These are phyloP conservation scores for Vitis labrusca DNA, from an alignment of 164 flowering plant genomes.

Conservation along the genomic window DNA sequence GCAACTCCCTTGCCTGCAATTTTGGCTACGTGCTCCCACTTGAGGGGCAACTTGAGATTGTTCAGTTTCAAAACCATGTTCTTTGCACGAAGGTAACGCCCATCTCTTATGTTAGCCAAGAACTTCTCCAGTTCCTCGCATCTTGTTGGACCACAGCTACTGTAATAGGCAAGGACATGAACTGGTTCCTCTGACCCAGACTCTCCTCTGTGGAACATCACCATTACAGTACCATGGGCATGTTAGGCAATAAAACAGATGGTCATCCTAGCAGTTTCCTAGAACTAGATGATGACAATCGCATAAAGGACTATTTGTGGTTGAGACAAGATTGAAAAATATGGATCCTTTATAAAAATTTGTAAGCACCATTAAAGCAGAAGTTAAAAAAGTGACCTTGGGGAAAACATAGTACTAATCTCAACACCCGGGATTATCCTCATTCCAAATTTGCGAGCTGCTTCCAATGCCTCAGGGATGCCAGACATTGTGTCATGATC, in stretches of 20 bases:
- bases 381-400: conserved; percentile 40
- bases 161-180: conserved; percentile 91
- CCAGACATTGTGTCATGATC: conserved; percentile 96
- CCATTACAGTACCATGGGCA: background rate
- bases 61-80: conserved; percentile 72
- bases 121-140: conserved; percentile 62
- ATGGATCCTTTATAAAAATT: too few species aligned
- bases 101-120: conserved; percentile 74
- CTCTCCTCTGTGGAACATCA: conserved; percentile 37
- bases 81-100: conserved; percentile 78
- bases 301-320: too few species aligned
- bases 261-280: too few species aligned
- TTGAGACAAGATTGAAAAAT: too few species aligned
- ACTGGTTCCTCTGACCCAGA: conserved; percentile 76
- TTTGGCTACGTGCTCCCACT: conserved; percentile 79
- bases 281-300: too few species aligned
- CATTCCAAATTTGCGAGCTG: conserved; percentile 73
- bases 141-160: conserved; percentile 77
- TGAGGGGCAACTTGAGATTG: conserved; percentile 74
- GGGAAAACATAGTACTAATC: conserved; percentile 73
- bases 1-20: conserved; percentile 94
- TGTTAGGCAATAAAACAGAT: too few species aligned
- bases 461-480: conserved; percentile 85
- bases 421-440: conserved; percentile 96
- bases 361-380: background rate